These are phyloP conservation scores for Dendrostoma leiphaemia DNA, from an alignment of 2,329 filamentous ascomycete genomes.

Conservation along the genomic window DNA sequence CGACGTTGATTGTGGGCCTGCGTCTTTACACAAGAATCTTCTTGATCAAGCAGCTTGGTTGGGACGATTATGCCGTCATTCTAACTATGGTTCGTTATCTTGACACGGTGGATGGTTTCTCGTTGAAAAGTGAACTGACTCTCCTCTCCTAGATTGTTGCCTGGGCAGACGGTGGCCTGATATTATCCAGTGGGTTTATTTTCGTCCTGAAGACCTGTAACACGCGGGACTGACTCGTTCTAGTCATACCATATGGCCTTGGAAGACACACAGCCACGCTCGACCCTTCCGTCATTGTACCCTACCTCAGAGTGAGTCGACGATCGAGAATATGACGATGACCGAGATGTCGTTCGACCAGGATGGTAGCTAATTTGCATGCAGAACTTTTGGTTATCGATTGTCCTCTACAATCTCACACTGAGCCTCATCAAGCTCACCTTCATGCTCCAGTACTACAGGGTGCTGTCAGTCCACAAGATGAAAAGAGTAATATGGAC, in stretches of 20 bases:
- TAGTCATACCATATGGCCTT: constrained; percentile 13
- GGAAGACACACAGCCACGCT: constrained; percentile 11
- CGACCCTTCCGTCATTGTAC: background rate
- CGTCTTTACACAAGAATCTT: constrained; percentile 30
- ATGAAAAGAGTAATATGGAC: constrained; percentile 30
- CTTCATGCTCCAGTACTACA: constrained; percentile 38
- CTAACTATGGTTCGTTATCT: constrained; percentile 36
- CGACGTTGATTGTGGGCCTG: constrained; percentile 25
- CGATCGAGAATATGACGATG: background rate
- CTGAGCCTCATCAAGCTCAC: constrained; percentile 35
- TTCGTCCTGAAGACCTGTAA: constrained; percentile 7
- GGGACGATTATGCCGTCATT: constrained; percentile 31
- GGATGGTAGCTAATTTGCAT: background rate
- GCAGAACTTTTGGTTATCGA: constrained; percentile 36
- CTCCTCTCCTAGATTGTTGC: constrained; percentile 9
- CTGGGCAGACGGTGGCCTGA: constrained; percentile 10
- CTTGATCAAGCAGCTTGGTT: constrained; percentile 28
- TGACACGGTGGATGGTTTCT: too few species aligned
- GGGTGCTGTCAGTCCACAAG: constrained; percentile 32
- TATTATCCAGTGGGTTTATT: constrained; percentile 16
- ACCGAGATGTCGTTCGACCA: background rate
- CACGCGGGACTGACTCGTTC: background rate
- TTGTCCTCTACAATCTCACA: constrained; percentile 35
- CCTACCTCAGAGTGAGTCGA: constrained; percentile 9
- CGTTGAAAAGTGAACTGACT: too few species aligned